phyloP scores from a whole-genome alignment of 192 early-diverging fungal species.

The Linnemannia zychae region DNA sequence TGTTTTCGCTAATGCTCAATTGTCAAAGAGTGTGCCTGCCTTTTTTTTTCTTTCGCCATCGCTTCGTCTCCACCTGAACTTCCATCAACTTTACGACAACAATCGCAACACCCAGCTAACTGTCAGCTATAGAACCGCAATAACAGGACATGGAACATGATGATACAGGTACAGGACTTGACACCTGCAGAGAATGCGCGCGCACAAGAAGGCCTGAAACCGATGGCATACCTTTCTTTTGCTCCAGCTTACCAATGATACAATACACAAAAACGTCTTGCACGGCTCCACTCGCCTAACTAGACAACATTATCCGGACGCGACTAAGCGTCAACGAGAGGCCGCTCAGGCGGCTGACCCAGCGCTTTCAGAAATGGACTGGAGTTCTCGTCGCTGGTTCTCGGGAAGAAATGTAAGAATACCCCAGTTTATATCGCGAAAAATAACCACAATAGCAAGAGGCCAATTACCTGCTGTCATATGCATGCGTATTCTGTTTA shows the following conservation, averaged over 20 bases:
- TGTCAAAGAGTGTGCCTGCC: not conserved
- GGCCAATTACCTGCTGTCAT: too few relatives aligned
- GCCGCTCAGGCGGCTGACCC: slow-evolving; percentile 27
- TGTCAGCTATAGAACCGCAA: not conserved
- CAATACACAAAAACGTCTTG: not conserved
- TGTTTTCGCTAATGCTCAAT: too few relatives aligned
- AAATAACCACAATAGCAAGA: not conserved
- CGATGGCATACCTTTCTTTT: not conserved
- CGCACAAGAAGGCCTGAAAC: not conserved
- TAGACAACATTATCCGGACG: slow-evolving; percentile 40
- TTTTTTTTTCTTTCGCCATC: not conserved
- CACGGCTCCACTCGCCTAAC: not conserved
- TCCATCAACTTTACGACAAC: not conserved
- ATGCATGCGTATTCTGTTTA: too few relatives aligned
- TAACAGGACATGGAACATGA: slow-evolving; percentile 26
- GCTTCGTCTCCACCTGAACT: not conserved
- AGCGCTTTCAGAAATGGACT: slow-evolving; percentile 38
- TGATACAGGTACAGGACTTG: slow-evolving; percentile 10
- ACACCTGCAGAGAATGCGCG: not conserved
- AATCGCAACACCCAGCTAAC: not conserved
- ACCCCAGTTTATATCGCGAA: not conserved
- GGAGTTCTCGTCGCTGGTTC: slow-evolving; percentile 10
- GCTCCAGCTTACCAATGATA: not conserved
- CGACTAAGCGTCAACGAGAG: slow-evolving; percentile 51
- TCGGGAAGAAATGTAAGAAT: slow-evolving; percentile 22